phyloP scores from a whole-genome alignment of 23 red algal genomes.

The Gracilaria gracilis region DNA sequence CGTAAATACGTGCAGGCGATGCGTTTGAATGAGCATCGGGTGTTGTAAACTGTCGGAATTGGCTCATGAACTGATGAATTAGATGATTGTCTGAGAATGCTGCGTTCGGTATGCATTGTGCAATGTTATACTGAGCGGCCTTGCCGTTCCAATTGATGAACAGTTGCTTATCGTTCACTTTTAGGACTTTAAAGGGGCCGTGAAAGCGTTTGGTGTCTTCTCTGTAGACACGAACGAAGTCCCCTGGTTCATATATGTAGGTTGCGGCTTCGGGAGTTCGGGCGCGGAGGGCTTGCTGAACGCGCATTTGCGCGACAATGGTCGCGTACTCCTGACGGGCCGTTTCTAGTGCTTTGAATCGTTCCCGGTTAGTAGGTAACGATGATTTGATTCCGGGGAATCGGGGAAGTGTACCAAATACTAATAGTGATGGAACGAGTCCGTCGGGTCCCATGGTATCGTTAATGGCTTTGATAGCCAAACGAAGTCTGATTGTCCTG shows the following conservation, averaged over 20 bases:
- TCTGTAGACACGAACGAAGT: not conserved
- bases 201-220: not conserved
- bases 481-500: not conserved
- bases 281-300: not conserved
- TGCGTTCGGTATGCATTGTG: not conserved
- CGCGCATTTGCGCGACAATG: not conserved
- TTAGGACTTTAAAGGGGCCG: not conserved
- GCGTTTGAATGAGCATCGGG: too few relatives aligned
- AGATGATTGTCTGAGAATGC: not conserved
- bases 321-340: not conserved
- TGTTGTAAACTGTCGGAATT: too few relatives aligned
- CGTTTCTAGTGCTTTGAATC: not conserved
- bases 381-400: not conserved
- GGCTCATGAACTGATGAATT: too few relatives aligned
- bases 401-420: not conserved
- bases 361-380: not conserved
- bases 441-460: constrained; percentile 3
- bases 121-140: not conserved
- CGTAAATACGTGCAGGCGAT: too few relatives aligned
- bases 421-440: not conserved
- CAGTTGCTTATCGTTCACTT: too few relatives aligned
- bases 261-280: not conserved
- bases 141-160: too few relatives aligned
- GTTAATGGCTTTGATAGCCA: not conserved
- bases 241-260: not conserved